Percentiles rank a stretch among this genome's conserved stretches.
Evolutionary conservation across 2,329 filamentous ascomycete genomes (phyloP).

Genomic region (Xylaria sp.): DNA sequence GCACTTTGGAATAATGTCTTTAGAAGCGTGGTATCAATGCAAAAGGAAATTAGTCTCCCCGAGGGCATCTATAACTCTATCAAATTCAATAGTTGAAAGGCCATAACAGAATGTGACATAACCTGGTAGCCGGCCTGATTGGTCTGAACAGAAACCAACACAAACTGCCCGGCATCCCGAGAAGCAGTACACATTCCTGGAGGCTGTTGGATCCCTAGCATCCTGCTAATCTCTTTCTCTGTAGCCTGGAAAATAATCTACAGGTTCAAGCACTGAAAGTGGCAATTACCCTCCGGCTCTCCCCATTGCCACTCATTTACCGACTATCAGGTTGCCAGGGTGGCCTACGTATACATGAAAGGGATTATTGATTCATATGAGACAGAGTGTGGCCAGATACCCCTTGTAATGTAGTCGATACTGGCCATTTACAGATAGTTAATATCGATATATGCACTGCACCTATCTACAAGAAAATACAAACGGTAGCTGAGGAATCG

Average conservation of each 20-base stretch:
- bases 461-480: background rate
- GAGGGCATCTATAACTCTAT: background rate
- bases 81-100: background rate
- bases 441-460: background rate
- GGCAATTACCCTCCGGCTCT: background rate
- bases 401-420: background rate
- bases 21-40: background rate
- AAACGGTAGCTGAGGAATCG: background rate
- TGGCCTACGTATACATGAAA: background rate
- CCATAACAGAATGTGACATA: background rate
- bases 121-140: background rate
- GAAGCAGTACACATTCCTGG: background rate
- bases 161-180: background rate
- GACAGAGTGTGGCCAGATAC: background rate
- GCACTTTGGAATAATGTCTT: background rate
- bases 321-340: background rate
- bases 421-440: background rate
- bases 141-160: background rate
- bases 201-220: too few species aligned
- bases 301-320: background rate
- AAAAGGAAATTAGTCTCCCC: background rate
- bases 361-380: background rate
- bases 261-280: background rate
- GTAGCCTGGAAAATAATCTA: background rate
- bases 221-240: background rate